Evolutionary conservation across 495 filamentous ascomycete species (phyloP).

Genomic region (Penicillium coprophilum): DNA sequence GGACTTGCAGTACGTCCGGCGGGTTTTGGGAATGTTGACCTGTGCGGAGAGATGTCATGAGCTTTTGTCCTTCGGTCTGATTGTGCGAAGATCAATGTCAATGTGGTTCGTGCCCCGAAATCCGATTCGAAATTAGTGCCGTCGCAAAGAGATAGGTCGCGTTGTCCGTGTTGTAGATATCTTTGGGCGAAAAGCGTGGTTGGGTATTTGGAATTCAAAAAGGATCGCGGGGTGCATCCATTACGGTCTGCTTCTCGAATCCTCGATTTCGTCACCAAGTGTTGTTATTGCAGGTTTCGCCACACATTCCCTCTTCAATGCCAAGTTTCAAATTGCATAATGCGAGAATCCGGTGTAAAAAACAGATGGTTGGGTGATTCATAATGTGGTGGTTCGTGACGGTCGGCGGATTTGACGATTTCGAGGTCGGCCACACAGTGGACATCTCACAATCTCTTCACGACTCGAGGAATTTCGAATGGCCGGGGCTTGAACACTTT

Average conservation of each 20-base stretch:
- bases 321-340: not conserved
- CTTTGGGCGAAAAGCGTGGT: not conserved
- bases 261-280: not conserved
- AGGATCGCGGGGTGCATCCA: not conserved
- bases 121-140: constrained; percentile 18
- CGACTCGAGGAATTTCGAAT: constrained; percentile 12
- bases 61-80: constrained; percentile 21
- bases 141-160: constrained; percentile 8
- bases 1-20: constrained; percentile 93
- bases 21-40: constrained; percentile 90
- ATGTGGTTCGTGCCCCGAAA: constrained; percentile 8
- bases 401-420: constrained; percentile 20
- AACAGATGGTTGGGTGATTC: not conserved
- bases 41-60: constrained; percentile 40
- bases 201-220: not conserved
- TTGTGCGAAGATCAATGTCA: constrained; percentile 9
- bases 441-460: constrained; percentile 19
- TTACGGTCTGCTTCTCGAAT: not conserved
- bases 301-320: not conserved
- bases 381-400: constrained; percentile 7
- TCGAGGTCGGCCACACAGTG: constrained; percentile 27
- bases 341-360: constrained; percentile 1
- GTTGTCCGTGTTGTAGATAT: not conserved
- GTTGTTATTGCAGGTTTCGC: constrained; percentile 4
- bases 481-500: constrained; percentile 24